These are phyloP conservation scores for Auricularia auricula-judae DNA, from an alignment of 768 basidiomycete species.

Conservation along the genomic window DNA sequence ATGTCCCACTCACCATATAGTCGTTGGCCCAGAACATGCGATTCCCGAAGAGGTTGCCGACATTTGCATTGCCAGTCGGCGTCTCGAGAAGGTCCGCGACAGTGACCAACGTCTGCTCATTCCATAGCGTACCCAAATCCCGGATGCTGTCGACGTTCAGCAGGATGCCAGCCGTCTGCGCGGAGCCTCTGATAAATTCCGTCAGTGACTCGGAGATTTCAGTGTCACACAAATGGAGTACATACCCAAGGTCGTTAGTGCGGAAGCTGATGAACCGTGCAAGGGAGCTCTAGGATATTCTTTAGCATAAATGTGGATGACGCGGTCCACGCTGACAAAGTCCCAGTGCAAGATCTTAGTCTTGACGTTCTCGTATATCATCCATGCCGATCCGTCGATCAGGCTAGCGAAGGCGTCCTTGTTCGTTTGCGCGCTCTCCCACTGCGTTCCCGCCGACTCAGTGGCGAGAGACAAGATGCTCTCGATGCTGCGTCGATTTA, in stretches of 20 bases:
- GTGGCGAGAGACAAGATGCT: constrained; percentile 46
- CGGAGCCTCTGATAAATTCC: constrained; percentile 19
- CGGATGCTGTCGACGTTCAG: constrained; percentile 42
- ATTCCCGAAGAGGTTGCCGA: constrained; percentile 43
- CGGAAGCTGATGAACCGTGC: constrained; percentile 62
- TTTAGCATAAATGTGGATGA: not conserved
- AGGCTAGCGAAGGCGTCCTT: constrained; percentile 42
- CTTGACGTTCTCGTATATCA: constrained; percentile 49
- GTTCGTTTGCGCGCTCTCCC: constrained; percentile 19
- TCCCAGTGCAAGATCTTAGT: constrained; percentile 64
- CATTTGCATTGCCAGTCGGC: constrained; percentile 36
- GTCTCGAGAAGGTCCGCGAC: constrained; percentile 29
- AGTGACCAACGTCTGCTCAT: constrained; percentile 27
- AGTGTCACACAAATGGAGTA: not conserved
- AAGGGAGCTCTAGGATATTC: constrained; percentile 37
- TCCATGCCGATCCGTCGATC: constrained; percentile 54
- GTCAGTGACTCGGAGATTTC: not conserved
- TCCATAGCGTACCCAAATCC: constrained; percentile 42
- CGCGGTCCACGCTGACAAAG: constrained; percentile 35
- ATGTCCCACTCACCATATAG: constrained; percentile 41
- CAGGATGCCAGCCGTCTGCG: constrained; percentile 42
- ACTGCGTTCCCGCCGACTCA: constrained; percentile 47
- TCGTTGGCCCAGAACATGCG: constrained; percentile 57
- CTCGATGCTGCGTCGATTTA: constrained; percentile 39
- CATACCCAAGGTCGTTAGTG: constrained; percentile 35